Conservation (phyloP, 495 filamentous ascomycete genomes). For the Lophium mytilinum region DNA sequence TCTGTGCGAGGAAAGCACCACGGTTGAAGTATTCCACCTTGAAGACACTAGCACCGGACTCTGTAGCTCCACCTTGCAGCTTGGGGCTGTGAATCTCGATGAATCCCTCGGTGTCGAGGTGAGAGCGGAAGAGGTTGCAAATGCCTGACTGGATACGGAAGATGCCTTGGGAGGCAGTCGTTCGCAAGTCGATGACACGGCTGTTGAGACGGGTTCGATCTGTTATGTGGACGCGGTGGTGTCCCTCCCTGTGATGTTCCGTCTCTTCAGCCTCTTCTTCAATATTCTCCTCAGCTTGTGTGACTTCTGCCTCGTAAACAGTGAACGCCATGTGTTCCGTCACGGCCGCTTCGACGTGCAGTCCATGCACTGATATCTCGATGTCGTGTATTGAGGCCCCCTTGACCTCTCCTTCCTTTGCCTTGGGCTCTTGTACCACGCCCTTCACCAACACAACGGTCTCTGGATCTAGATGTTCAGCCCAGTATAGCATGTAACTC, state of each 20-base stretch:
- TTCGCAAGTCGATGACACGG: constrained; percentile 82
- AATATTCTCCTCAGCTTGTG: constrained; percentile 20
- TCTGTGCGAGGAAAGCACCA: constrained; percentile 81
- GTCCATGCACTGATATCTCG: constrained; percentile 37
- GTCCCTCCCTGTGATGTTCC: constrained; percentile 25
- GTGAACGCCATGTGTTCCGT: constrained; percentile 54
- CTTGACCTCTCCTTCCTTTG: constrained; percentile 44
- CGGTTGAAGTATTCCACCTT: constrained; percentile 83
- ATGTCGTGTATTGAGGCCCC: constrained; percentile 34
- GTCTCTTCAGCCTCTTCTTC: constrained; percentile 23
- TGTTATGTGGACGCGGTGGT: constrained; percentile 50
- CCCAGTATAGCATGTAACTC: constrained; percentile 57
- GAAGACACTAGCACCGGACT: constrained; percentile 92
- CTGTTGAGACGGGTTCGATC: constrained; percentile 77
- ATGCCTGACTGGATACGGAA: constrained; percentile 74
- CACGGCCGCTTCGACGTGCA: constrained; percentile 49
- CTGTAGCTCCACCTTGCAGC: constrained; percentile 81
- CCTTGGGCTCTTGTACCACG: constrained; percentile 40
- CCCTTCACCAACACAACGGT: constrained; percentile 50
- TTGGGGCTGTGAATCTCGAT: constrained; percentile 86
- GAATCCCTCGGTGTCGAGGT: constrained; percentile 67
- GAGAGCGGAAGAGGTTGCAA: constrained; percentile 69
- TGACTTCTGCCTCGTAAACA: constrained; percentile 55
- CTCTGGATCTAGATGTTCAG: constrained; percentile 61
- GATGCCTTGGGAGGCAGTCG: constrained; percentile 81